Percentiles rank a stretch among this genome's conserved stretches.
These are phyloP conservation scores for Scleromitrula shiraiana DNA, from an alignment of 2,329 filamentous ascomycete species.

Conservation along the genomic window DNA sequence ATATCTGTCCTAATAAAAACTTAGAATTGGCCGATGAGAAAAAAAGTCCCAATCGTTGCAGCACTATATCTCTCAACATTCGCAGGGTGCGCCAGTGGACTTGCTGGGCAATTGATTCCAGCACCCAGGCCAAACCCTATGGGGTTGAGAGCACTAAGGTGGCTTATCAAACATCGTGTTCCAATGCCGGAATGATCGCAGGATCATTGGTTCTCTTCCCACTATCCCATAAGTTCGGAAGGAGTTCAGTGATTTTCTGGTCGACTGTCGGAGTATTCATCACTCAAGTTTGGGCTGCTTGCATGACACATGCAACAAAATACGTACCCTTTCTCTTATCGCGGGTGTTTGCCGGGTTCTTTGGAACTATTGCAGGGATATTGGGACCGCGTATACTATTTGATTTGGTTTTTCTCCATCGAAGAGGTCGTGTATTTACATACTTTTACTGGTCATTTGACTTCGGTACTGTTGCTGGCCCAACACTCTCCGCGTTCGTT, in stretches of 20 bases:
- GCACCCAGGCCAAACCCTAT: constrained; percentile 13
- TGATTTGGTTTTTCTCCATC: constrained; percentile 37
- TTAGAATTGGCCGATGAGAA: constrained; percentile 29
- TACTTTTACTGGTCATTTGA: constrained; percentile 31
- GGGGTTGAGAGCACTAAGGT: constrained; percentile 11
- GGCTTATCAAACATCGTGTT: constrained; percentile 28
- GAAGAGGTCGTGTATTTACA: constrained; percentile 34
- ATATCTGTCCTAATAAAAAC: too few species aligned
- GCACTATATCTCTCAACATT: constrained; percentile 13
- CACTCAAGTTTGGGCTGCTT: constrained; percentile 20
- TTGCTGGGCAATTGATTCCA: constrained; percentile 11
- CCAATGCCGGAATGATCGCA: constrained; percentile 32
- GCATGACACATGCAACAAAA: constrained; percentile 30
- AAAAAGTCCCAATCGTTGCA: constrained; percentile 12
- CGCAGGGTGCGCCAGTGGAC: constrained; percentile 9
- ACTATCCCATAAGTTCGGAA: constrained; percentile 31
- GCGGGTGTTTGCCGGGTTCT: constrained; percentile 33
- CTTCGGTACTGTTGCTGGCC: constrained; percentile 31
- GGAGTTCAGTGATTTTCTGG: constrained; percentile 34
- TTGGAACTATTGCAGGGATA: constrained; percentile 32
- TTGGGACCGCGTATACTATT: constrained; percentile 34
- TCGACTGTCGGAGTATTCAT: constrained; percentile 28
- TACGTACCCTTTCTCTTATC: constrained; percentile 28
- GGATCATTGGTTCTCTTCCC: constrained; percentile 34
- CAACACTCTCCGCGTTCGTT: constrained; percentile 35